Evolutionary conservation across 177 flowering plant genomes (phyloP), one percentile per base, ranked within the genome.

Genomic region (Vitis hybrid): DNA sequence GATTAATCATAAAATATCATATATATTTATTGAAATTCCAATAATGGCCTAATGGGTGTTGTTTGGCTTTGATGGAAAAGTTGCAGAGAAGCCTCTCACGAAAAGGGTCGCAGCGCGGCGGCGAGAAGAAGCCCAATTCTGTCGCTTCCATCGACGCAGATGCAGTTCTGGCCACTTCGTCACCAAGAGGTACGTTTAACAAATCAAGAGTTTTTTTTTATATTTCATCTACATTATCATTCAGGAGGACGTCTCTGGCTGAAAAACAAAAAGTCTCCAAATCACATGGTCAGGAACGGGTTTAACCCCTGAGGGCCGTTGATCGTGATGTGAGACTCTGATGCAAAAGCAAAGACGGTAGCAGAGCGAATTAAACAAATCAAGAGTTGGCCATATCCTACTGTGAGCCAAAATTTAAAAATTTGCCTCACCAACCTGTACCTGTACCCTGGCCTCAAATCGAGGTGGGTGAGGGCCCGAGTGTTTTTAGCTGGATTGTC

Each of bases 21-120:
- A 7, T 12, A 9, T 5, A 3, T 9, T 18, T 32, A 0, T 66
- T 66, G 10, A 55, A 11, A 13, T 41, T 41, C 46, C 21, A 63
- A 17, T 24, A 24, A 24, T 24, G 27, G 30, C 30, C 30, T 50
- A 63, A 63, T 63, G 66, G 53, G 20, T 48, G 14, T 56, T n/a
- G 30, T 66, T 21, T 68, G 57, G 14, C 30, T 4, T 20, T 63
- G 15, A 53, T 41, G 20, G 63, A 46, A 63, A 59, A 84, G 89
- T 74, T 89, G 84, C 94, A 87, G 91, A 87, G 91, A 79, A 85
- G 58, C 69, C 77, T 87, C 68, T 89, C 93, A 15, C 73, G 90
- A 46, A 92, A 92, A 80, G 88, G 87, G 70, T 78, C 80, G n/a
- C 81, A 71, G 50, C 74, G 86, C 50, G 75, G 67, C 21, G 75